Conservation (phyloP, 2,329 filamentous ascomycete species). For the Chaetomium olivaceum region DNA sequence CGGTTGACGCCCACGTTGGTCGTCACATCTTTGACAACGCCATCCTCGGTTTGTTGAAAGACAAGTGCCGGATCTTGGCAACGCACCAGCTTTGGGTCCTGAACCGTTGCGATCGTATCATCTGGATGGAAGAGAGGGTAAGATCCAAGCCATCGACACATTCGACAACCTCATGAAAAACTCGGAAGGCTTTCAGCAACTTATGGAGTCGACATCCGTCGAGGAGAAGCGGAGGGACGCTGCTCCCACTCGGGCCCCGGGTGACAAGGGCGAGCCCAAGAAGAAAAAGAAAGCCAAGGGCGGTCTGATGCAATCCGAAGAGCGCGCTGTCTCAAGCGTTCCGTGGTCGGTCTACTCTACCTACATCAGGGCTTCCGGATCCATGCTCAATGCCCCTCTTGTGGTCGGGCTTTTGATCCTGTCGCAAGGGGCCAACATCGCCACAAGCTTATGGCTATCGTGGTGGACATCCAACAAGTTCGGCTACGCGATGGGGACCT, state of each 20-base stretch:
- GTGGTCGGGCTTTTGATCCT: conserved; percentile 64
- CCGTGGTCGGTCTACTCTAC: conserved; percentile 77
- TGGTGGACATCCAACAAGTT: conserved; percentile 89
- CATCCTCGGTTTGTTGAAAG: conserved; percentile 81
- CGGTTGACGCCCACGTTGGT: conserved; percentile 70
- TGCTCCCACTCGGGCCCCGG: conserved; percentile 43
- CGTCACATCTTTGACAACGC: conserved; percentile 88
- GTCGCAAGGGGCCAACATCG: conserved; percentile 81
- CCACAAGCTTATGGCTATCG: conserved; percentile 87
- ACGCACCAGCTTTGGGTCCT: conserved; percentile 96
- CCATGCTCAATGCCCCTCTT: conserved; percentile 67
- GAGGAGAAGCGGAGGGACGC: conserved; percentile 63
- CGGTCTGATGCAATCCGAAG: conserved; percentile 70
- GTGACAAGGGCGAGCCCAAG: conserved; percentile 42
- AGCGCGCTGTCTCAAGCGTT: conserved; percentile 73
- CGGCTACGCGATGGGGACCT: conserved; percentile 63
- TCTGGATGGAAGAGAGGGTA: conserved; percentile 87
- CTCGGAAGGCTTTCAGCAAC: conserved; percentile 73
- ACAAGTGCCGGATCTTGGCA: conserved; percentile 88
- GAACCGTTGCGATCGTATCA: conserved; percentile 83
- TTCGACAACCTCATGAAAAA: conserved; percentile 83
- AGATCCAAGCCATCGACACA: conserved; percentile 81
- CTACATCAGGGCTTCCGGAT: conserved; percentile 75
- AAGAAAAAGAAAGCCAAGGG: conserved; percentile 59
- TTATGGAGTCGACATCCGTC: conserved; percentile 83